Base-by-base conservation (phyloP, 148 eudicot genomes). In the Silene latifolia region DNA sequence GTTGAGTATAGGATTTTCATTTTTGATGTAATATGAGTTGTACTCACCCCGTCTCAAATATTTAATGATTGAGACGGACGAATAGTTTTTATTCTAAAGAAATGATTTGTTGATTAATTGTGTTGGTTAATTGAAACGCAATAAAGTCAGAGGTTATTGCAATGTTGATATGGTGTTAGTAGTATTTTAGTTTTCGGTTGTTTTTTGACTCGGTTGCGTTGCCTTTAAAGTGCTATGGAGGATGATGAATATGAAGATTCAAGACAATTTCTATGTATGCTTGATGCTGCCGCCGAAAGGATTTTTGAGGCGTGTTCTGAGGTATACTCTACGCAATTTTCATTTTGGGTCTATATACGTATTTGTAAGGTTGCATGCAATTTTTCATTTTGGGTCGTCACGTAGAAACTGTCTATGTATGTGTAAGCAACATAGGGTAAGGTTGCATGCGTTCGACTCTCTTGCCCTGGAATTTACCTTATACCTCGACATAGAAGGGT, bases 221-320 rank as follows among this genome's bases (percentile, higher is more conserved):
- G 35, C 4, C 35, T 32, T 32, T 4, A 32, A 32, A 32, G 35
- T 32, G 89, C 71, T 76, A 48, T 69, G 72, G 59, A 69, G 23
- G 58, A 69, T 76, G 89, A 84, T 71, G 84, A 32, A 32, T 32
- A 32, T 4, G 35, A 80, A 77, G 74, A 82, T 66, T 64, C 82
- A n/a, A 80, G 59, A 44, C 14, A 61, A 54, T 63, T 84, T 57
- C 67, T 82, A 21, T 80, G 77, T 25, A 71, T 82, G 69, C 77
- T 84, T 29, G 87, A 82, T 63, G 76, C 80, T 56, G 82, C 80
- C 42, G 42, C 83, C 29, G 69, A 67, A 76, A 76, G 75, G n/a
- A 69, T 78, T 71, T 77, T 83, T 54, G 81, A 77, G 69, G 70
- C 75, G 15, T 64, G 72, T 75, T 60, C 85, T 12, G 73, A 81